Base-by-base conservation (phyloP, 495 filamentous ascomycete genomes). In the Trichocladium uniseriatum region DNA sequence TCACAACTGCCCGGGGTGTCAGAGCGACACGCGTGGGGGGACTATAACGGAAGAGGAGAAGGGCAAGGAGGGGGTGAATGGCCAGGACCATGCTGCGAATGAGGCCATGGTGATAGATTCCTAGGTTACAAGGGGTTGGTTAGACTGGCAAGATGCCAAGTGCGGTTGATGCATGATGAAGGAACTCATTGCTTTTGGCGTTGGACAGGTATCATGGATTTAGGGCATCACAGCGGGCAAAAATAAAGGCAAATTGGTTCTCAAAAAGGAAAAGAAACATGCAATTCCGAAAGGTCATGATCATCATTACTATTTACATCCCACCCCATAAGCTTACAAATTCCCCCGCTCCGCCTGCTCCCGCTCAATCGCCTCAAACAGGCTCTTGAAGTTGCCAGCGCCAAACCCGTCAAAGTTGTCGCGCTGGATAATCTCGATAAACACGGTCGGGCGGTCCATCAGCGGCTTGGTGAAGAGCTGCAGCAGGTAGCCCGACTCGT, bases 1-100 rank as follows among this genome's bases (percentile, higher is more conserved):
- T 36, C 90, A 98, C 64, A 96, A 96, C 62, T 98, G 92, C 57
- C 90, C 92, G 13, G 89, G 89, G 0, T 98, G 92, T 63, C 86
- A 94, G 69, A 87, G 84, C 65, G 73, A 74, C 45, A 64, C 62
- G 2, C 53, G 63, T 6, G 56, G 35, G 18, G 24, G n/a, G n/a
- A n/a, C n/a, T n/a, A n/a, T n/a, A n/a, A n/a, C n/a, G n/a, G n/a
- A n/a, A n/a, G n/a, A n/a, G n/a, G n/a, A n/a, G n/a, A n/a, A n/a
- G n/a, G n/a, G n/a, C n/a, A n/a, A n/a, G n/a, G n/a, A n/a, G 21
- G 61, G 32, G 13, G 21, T 13, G 16, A n/a, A 35, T 7, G 43
- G 18, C 8, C 1, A 16, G 3, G 29, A 9, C 15, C 22, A 32
- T 21, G 40, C n/a, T 3, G 38, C 29, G 22, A 16, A 28, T 15